A percentile compares a stretch with the other conserved stretches of the same genome.
Evolutionary conservation across 2,329 filamentous ascomycete genomes (phyloP).

Genomic region (Drechslerella stenobrocha): DNA sequence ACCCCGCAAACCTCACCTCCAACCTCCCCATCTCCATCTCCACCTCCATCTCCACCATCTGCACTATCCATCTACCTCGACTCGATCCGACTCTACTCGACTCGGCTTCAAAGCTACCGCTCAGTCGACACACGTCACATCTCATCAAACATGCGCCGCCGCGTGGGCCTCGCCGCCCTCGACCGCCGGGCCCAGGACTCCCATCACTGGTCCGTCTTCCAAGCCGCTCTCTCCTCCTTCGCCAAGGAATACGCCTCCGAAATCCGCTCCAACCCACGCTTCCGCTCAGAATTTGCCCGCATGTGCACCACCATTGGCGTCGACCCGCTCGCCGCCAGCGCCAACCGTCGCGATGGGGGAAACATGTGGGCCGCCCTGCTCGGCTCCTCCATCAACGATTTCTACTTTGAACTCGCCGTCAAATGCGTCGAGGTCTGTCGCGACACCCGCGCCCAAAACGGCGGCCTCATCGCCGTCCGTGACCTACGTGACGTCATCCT

Average conservation of each 20-base stretch:
- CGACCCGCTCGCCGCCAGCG: slow-evolving; percentile 77
- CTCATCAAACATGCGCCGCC: slow-evolving; percentile 64
- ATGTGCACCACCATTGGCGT: slow-evolving; percentile 98
- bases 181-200: slow-evolving; percentile 67
- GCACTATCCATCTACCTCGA: neutral
- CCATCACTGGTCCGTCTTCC: slow-evolving; percentile 68
- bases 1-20: neutral
- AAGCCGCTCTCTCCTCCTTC: slow-evolving; percentile 91
- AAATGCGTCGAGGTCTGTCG: slow-evolving; percentile 90
- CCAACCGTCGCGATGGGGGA: slow-evolving; percentile 59
- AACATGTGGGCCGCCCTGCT: slow-evolving; percentile 93
- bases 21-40: neutral
- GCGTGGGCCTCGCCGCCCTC: slow-evolving; percentile 87
- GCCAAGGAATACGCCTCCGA: slow-evolving; percentile 91
- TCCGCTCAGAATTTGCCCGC: slow-evolving; percentile 94
- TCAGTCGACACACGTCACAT: too few relatives aligned
- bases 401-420: slow-evolving; percentile 98
- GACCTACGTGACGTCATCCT: slow-evolving; percentile 78
- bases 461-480: slow-evolving; percentile 80
- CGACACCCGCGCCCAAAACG: slow-evolving; percentile 83
- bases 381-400: slow-evolving; percentile 90
- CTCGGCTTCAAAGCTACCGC: too few relatives aligned
- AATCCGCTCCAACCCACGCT: slow-evolving; percentile 91
- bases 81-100: too few relatives aligned
- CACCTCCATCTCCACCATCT: neutral